Base-by-base conservation (phyloP, 2,329 filamentous ascomycete genomes). In the Cercospora sp. region DNA sequence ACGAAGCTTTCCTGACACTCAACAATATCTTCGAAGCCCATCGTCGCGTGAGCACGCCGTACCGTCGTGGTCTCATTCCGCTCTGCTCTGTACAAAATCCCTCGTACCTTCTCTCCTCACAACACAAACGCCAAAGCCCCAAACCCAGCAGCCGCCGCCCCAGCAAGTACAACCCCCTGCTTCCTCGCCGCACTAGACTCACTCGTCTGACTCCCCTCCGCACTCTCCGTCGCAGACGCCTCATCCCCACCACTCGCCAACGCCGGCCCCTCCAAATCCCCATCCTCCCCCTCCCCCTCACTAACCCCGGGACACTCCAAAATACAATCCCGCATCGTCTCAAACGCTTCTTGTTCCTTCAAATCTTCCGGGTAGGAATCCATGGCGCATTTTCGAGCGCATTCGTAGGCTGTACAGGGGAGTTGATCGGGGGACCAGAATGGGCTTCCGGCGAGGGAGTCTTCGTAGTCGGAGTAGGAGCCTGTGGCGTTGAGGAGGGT, bases 381-480 rank as follows among this genome's bases (percentile, higher is more conserved):
- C 58, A 74, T 70, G 12, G 76, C 76, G 64, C 76, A 78, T 23
- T 73, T n/a, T 8, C 76, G 61, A 1, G 75, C 76, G 68, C 76
- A 78, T 7, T 68, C 23, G 70, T 75, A 76, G 8, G 70, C 62
- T 3, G 36, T 63, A 67, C 76, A 78, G 7, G 76, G 76, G 3
- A 78, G 69, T 12, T 67, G 64, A 60, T 76, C 65, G 3, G 76
- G 72, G 36, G 64, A 61, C 76, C 76, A 77, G 71, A 78, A 76
- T 0, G 75, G 73, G 2, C 72, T 70, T 36, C 76, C 76, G 23
- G 69, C 63, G 13, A 78, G 72, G 23, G 71, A 59, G 59, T 73
- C 67, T 57, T 78, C 76, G 69, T 78, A 78, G 8, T 70, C 61
- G 20, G 74, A 68, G 67, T 75, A 74, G 63, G 71, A 70, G 33